phyloP scores from a whole-genome alignment of 2,329 filamentous ascomycete species.

The Hypoxylon sp. region DNA sequence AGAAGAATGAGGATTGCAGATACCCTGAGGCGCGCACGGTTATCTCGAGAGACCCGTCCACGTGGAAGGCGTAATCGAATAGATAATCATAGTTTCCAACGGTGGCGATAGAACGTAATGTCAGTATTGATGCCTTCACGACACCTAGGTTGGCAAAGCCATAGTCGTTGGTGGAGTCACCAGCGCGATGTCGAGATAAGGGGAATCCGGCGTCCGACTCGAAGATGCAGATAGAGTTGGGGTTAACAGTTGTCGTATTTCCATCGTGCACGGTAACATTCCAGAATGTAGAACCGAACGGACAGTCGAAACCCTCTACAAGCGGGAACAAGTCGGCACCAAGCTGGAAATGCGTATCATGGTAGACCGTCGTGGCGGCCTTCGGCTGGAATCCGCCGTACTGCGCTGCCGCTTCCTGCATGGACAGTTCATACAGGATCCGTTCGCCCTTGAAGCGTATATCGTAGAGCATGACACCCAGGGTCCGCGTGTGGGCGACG shows the following conservation, averaged over 20 bases:
- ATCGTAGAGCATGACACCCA: constrained; percentile 64
- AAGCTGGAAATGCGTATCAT: constrained; percentile 59
- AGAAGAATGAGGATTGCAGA: constrained; percentile 53
- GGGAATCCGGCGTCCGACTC: constrained; percentile 57
- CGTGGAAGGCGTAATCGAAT: constrained; percentile 55
- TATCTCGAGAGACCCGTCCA: constrained; percentile 58
- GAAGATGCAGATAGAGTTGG: constrained; percentile 58
- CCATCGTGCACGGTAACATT: constrained; percentile 54
- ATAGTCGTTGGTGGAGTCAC: constrained; percentile 45
- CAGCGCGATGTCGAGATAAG: constrained; percentile 55
- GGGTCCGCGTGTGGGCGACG: constrained; percentile 60
- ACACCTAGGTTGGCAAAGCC: constrained; percentile 54
- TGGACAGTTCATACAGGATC: constrained; percentile 66
- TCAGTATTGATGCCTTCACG: constrained; percentile 55
- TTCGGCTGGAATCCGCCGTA: constrained; percentile 65
- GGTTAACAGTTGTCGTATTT: constrained; percentile 52
- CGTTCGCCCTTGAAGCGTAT: constrained; percentile 66
- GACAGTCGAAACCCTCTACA: constrained; percentile 61
- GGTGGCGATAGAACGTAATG: constrained; percentile 58
- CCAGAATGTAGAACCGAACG: constrained; percentile 57
- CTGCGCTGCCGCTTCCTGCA: constrained; percentile 68
- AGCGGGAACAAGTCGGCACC: constrained; percentile 57
- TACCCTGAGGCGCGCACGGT: constrained; percentile 58
- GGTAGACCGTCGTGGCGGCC: constrained; percentile 59
- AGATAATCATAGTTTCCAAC: constrained; percentile 62